Evolutionary conservation across 2,329 filamentous ascomycete species (phyloP), one percentile per base, ranked within the genome.

Genomic region (Neurospora sp.): DNA sequence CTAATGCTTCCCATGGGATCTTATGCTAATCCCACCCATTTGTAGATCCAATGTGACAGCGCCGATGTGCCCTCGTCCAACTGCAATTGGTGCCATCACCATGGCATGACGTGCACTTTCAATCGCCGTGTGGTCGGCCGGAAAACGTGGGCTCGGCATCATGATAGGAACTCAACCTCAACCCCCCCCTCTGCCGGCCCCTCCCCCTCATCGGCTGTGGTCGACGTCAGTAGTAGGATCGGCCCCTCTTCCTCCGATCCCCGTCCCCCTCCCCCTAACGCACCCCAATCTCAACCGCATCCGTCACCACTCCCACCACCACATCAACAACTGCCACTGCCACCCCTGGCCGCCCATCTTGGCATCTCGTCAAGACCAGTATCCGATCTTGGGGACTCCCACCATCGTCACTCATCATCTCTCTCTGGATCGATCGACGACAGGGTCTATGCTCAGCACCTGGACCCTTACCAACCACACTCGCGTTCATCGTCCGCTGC

Each of bases 61-160:
- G 78, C 78, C 23, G 23, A 38, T 17, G 71, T 78, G 10, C 80
- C 81, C 3, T 78, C 79, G 67, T 85, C 84, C 33, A 82, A 85
- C 75, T 85, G 84, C 76, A 82, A 85, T 74, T 85, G 83, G 83
- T 85, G 84, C 73, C 79, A 78, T 67, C 82, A 85, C 74, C 84
- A 85, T 72, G 76, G 79, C 69, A 78, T 83, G 23, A 74, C 79
- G 19, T 86, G 84, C 75, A 85, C 82, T 8, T 85, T 84, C 73
- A 78, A 68, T 66, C 81, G 39, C 39, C 39, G 67, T 66, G 74
- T 68, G 68, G 69, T 38, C 72, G 38, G 28, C 10, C 67, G 66
- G 2, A 62, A 62, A 62, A 62, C 67, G 67, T 36, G 23, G 42
- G 28, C 33, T 33, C 42, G 28, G 28, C 4, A 33, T 33, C 28